These are phyloP conservation scores for Colletotrichum sojae DNA, from an alignment of 2,329 filamentous ascomycete species.

Conservation along the genomic window DNA sequence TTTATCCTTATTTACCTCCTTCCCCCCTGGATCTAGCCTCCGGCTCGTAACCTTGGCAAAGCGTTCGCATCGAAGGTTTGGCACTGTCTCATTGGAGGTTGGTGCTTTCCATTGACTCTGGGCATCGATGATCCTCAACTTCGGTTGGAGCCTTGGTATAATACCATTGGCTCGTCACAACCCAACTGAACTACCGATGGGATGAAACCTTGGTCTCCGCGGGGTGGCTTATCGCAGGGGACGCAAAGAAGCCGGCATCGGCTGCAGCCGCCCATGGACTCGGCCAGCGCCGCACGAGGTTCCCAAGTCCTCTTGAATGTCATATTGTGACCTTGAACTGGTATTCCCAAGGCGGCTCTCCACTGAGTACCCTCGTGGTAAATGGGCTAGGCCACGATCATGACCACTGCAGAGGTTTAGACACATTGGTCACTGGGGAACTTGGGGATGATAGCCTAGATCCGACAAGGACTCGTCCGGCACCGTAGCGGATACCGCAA, in stretches of 20 bases:
- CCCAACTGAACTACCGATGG: conserved; percentile 8
- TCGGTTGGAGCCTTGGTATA: not conserved
- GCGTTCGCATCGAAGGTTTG: conserved; percentile 9
- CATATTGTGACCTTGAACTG: too few relatives aligned
- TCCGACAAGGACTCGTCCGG: not conserved
- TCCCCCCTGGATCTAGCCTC: conserved; percentile 37
- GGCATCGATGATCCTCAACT: conserved; percentile 5
- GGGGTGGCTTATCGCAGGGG: not conserved
- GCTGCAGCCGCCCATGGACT: not conserved
- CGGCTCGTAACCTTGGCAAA: conserved; percentile 25
- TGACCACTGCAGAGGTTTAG: too few relatives aligned
- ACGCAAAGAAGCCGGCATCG: not conserved
- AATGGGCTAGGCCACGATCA: not conserved
- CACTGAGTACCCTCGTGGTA: not conserved
- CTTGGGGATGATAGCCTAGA: too few relatives aligned
- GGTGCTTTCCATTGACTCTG: conserved; percentile 2
- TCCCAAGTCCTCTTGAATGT: not conserved
- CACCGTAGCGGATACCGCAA: not conserved
- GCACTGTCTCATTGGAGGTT: conserved; percentile 16
- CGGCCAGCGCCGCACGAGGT: not conserved
- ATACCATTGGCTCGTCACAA: not conserved
- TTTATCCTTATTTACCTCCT: conserved; percentile 33
- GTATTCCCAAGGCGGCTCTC: not conserved
- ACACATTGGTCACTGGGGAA: too few relatives aligned
- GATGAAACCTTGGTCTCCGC: not conserved